A percentile compares a stretch with the other conserved stretches of the same genome.
Evolutionary conservation across 2,329 filamentous ascomycete species (phyloP).

Genomic region (Aspergillus ustus): DNA sequence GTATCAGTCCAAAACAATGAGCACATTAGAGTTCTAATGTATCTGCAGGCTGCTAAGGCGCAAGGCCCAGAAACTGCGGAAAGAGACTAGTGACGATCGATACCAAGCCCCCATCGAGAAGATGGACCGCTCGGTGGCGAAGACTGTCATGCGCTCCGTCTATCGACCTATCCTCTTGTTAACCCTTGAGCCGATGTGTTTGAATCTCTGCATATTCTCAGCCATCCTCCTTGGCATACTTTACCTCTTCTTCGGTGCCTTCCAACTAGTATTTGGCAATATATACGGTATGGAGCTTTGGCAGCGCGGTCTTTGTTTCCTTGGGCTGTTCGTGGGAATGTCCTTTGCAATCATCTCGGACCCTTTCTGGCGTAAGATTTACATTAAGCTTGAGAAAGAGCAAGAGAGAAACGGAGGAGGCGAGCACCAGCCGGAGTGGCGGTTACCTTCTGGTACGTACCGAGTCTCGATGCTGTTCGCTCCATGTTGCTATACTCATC

Average conservation of each 20-base stretch:
- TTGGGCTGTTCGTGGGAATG: constrained; percentile 59
- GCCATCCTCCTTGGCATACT: constrained; percentile 85
- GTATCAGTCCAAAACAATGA: constrained; percentile 15
- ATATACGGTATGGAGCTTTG: constrained; percentile 78
- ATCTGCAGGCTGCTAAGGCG: constrained; percentile 61
- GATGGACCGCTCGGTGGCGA: constrained; percentile 67
- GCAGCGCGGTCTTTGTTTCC: constrained; percentile 78
- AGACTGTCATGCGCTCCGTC: constrained; percentile 62
- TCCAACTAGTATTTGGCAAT: constrained; percentile 75
- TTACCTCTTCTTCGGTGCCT: constrained; percentile 90
- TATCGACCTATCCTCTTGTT: constrained; percentile 77
- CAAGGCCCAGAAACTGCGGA: constrained; percentile 72
- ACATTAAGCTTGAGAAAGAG: constrained; percentile 46
- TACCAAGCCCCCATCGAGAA: constrained; percentile 81
- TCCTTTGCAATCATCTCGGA: constrained; percentile 50
- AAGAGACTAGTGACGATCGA: constrained; percentile 75
- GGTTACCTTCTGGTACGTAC: constrained; percentile 69
- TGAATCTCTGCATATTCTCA: constrained; percentile 79
- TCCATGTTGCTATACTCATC: background rate
- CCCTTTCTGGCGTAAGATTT: constrained; percentile 53
- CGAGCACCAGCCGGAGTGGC: constrained; percentile 76
- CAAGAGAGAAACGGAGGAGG: constrained; percentile 39
- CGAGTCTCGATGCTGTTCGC: background rate
- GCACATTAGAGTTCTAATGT: constrained; percentile 35
- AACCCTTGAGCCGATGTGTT: constrained; percentile 80